Conservation (phyloP, 257 asterid genomes). For the Echites panduratus region DNA sequence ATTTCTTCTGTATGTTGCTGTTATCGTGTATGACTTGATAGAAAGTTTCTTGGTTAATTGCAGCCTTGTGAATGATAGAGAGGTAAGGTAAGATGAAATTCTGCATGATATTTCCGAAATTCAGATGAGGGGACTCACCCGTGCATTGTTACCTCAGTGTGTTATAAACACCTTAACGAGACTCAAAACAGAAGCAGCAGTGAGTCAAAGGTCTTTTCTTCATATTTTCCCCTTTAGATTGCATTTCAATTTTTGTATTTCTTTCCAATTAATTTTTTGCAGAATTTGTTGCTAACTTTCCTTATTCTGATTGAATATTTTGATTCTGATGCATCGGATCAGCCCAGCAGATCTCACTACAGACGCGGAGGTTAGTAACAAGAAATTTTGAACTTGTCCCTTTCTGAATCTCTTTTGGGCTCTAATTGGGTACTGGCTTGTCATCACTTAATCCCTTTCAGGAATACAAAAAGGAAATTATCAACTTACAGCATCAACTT, state of each 20-base stretch:
- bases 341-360: conserved; percentile 16
- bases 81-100: conserved; percentile 12
- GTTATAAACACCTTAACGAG: conserved; percentile 53
- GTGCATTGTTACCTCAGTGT: conserved; percentile 31
- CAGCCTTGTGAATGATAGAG: conserved; percentile 21
- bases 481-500: conserved; percentile 48
- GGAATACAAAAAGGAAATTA: conserved; percentile 56
- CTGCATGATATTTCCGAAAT: background rate
- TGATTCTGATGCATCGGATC: conserved; percentile 1
- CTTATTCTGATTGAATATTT: background rate
- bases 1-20: background rate
- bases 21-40: no score
- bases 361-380: conserved; percentile 15
- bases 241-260: background rate
- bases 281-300: background rate
- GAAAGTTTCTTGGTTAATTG: conserved; percentile 3
- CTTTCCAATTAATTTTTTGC: background rate
- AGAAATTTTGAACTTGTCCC: background rate
- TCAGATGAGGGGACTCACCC: background rate
- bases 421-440: background rate
- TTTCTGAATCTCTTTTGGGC: no score
- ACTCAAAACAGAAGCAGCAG: conserved; percentile 54
- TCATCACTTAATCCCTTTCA: conserved; percentile 5
- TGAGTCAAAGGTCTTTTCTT: conserved; percentile 46
- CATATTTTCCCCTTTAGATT: background rate